Evolutionary conservation across 176 grass and related monocot genomes (phyloP).

Genomic region (Phyllostachys edulis): DNA sequence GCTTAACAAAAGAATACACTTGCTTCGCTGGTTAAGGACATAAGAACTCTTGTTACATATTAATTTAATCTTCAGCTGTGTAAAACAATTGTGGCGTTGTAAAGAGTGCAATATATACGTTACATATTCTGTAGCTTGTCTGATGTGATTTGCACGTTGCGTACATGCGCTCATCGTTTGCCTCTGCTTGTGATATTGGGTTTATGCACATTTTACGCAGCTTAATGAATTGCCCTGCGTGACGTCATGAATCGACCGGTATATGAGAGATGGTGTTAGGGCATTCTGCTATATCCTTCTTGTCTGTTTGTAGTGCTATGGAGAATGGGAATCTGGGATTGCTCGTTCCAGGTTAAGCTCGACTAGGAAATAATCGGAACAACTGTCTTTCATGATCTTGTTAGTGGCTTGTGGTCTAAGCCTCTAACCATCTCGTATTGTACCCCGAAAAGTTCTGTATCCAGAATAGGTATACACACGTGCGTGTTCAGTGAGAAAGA

Average conservation of each 20-base stretch:
- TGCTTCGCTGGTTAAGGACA: background rate
- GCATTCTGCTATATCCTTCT: background rate
- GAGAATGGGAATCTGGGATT: background rate
- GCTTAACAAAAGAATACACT: slow-evolving; percentile 6
- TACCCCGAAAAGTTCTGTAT: too few species aligned
- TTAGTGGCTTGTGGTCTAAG: too few species aligned
- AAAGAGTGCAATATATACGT: background rate
- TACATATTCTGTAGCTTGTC: slow-evolving; percentile 7
- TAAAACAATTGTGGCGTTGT: slow-evolving; percentile 15
- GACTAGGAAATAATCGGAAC: background rate
- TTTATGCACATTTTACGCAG: background rate
- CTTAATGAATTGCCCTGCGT: background rate
- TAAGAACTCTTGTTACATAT: background rate
- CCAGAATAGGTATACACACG: too few species aligned
- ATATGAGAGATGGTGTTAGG: background rate
- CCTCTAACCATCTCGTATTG: too few species aligned
- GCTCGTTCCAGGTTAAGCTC: background rate
- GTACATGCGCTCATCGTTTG: background rate
- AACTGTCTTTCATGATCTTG: too few species aligned
- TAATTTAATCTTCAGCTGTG: background rate
- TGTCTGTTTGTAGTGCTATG: background rate
- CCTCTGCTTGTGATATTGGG: background rate
- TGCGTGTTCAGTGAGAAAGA: too few species aligned
- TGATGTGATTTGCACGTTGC: background rate
- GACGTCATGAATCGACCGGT: background rate